Percentiles rank a stretch among this genome's conserved stretches.
Conservation (phyloP, 176 grass and related monocot species). For the Saccharum spontaneum region DNA sequence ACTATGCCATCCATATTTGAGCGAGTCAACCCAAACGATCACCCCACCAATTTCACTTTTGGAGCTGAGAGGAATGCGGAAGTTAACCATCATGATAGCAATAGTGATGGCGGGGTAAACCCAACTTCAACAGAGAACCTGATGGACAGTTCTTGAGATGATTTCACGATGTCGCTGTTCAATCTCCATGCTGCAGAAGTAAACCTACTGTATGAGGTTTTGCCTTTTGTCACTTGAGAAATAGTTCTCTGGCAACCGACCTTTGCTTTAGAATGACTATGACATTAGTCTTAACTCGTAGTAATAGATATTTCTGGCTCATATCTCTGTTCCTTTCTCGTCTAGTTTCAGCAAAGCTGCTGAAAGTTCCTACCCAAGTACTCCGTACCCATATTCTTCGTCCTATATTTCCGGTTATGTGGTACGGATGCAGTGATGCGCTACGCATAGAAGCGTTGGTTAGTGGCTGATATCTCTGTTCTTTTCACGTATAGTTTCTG, state of each 20-base stretch:
- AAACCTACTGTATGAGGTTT: constrained; percentile 1
- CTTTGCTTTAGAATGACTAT: constrained; percentile 1
- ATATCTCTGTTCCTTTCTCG: background rate
- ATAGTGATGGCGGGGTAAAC: background rate
- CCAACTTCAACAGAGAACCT: constrained; percentile 36
- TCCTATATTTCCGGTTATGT: background rate
- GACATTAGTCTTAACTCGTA: background rate
- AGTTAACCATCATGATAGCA: background rate
- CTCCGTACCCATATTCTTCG: background rate
- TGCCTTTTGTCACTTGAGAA: background rate
- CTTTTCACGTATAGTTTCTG: background rate
- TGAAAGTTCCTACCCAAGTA: background rate
- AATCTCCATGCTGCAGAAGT: background rate
- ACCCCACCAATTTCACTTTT: constrained; percentile 55
- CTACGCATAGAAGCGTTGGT: background rate
- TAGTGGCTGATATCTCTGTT: background rate
- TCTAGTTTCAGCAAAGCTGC: too few relatives aligned
- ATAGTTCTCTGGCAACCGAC: constrained; percentile 30
- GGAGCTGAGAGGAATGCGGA: constrained; percentile 40
- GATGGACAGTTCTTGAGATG: constrained; percentile 72
- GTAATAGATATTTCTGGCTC: constrained; percentile 4
- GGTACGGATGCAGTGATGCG: background rate
- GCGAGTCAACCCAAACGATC: constrained; percentile 30
- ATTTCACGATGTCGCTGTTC: background rate
- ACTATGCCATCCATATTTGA: constrained; percentile 59